Base-by-base conservation (phyloP, 1,139 yeast genomes). In the Candida mesenterica region DNA sequence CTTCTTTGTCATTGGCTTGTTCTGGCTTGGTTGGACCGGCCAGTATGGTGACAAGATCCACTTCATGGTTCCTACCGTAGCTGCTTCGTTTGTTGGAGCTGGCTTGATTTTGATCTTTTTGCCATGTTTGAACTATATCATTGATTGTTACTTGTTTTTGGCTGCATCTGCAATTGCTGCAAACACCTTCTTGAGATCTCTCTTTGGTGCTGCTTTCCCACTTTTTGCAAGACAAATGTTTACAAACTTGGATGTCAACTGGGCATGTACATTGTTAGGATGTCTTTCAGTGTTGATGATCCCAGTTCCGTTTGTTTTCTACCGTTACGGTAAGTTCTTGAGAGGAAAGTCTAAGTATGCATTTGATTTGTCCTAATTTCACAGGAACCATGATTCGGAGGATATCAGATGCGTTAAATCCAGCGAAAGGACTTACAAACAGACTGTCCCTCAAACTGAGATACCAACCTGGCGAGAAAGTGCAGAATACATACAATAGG, bases 141-240 rank as follows among this genome's bases (percentile, higher is more conserved):
- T 88, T 50, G 96, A 89, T 57, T 68, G 85, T 26, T 89, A 88
- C 55, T 68, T 86, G 44, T 57, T 79, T 40, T 79, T 82, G 52
- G 95, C 96, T 4, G 96, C 96, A 4, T 83, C 95, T 18, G 96
- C 96, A 1, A 68, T 89, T 46, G 96, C 97, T 4, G 96, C 84
- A n/a, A 87, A 87, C 55, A 80, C 96, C 0, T 79, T 89, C 50
- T 57, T 82, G 45, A 75, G 89, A 68, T 78, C 87, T 2, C 61
- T 70, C 12, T 72, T 73, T 52, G 79, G 77, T 30, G 79, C 74
- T 31, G 71, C 65, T 4, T 67, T 73, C 57, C 73, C 79, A 28
- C 66, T 73, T 39, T 64, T 65, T 50, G 76, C 82, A 3, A 63
- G 70, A 18, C 82, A 72, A 55, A 79, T 89, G 96, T 87, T 88